phyloP scores from a whole-genome alignment of 2,329 filamentous ascomycete species.

The Achaetomium macrosporum region DNA sequence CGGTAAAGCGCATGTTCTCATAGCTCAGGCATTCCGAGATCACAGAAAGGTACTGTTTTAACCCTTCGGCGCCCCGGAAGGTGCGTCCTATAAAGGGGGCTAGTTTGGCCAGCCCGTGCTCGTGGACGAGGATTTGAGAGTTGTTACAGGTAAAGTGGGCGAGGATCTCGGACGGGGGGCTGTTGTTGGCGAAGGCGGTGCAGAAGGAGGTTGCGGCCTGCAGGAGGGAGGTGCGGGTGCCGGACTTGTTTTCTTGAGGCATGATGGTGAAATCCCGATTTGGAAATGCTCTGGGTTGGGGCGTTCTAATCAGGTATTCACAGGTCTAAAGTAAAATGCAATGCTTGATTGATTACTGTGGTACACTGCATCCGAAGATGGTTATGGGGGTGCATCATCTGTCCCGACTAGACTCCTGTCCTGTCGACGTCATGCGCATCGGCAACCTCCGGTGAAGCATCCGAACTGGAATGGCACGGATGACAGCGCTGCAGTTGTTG shows the following conservation, averaged over 20 bases:
- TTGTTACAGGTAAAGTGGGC: slow-evolving; percentile 26
- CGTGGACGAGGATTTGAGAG: slow-evolving; percentile 24
- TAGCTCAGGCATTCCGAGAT: slow-evolving; percentile 26
- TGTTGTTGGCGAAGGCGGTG: slow-evolving; percentile 28
- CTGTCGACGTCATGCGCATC: slow-evolving; percentile 7
- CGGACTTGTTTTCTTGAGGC: no score
- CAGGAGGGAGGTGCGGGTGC: slow-evolving; percentile 27
- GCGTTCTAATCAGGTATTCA: neutral
- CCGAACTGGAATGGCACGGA: no score
- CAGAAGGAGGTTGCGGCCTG: slow-evolving; percentile 30
- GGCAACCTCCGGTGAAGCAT: neutral
- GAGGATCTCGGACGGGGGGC: slow-evolving; percentile 25
- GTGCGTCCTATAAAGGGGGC: slow-evolving; percentile 33
- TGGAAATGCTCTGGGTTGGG: no score
- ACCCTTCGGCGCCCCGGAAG: slow-evolving; percentile 28
- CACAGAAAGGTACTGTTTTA: slow-evolving; percentile 27
- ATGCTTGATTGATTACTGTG: neutral
- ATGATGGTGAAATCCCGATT: no score
- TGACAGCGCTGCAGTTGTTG: no score
- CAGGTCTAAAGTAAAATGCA: neutral
- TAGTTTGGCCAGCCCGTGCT: slow-evolving; percentile 32
- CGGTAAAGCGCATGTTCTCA: slow-evolving; percentile 29
- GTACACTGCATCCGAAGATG: neutral
- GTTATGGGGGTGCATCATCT: slow-evolving; percentile 3
- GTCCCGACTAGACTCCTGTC: neutral